A percentile compares a stretch with the other conserved stretches of the same genome.
Evolutionary conservation across 176 grass and related monocot species (phyloP).

Genomic region (Puya raimondii): DNA sequence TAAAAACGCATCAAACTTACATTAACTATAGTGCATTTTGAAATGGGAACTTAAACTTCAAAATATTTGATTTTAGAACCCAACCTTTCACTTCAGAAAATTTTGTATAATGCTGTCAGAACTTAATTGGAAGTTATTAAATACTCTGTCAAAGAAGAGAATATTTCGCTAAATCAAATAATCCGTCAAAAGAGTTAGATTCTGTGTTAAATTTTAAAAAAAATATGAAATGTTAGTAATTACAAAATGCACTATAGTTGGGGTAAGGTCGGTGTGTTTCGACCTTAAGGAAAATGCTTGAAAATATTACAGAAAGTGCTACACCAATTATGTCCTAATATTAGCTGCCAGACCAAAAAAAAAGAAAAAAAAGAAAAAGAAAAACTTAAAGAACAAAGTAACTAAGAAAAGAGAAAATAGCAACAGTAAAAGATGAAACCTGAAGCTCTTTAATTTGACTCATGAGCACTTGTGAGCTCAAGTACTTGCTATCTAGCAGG

Average conservation of each 20-base stretch:
- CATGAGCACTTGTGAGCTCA: constrained; percentile 27
- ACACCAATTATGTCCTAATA: not conserved
- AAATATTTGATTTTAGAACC: not conserved
- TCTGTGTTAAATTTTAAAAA: too few species aligned
- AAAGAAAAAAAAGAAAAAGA: not conserved
- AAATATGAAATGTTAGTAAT: too few species aligned
- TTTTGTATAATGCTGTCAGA: too few species aligned
- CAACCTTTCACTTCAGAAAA: too few species aligned
- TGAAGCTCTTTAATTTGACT: constrained; percentile 30
- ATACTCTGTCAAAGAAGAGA: too few species aligned
- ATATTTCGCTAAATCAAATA: too few species aligned
- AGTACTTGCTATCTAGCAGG: constrained; percentile 21
- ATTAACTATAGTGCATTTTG: too few species aligned
- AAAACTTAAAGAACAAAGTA: not conserved
- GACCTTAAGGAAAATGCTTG: not conserved
- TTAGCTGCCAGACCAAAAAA: not conserved
- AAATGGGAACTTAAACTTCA: not conserved
- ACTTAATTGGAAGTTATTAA: too few species aligned
- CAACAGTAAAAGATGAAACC: constrained; percentile 26
- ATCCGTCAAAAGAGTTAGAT: too few species aligned
- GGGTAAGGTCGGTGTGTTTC: too few species aligned
- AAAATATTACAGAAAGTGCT: not conserved
- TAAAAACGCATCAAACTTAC: not conserved
- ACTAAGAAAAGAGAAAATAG: not conserved
- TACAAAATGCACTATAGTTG: too few species aligned